Percentiles rank a stretch among this genome's conserved stretches.
Evolutionary conservation across 1,139 yeast genomes (phyloP).

Genomic region (Debaryomyces psychrophilus): DNA sequence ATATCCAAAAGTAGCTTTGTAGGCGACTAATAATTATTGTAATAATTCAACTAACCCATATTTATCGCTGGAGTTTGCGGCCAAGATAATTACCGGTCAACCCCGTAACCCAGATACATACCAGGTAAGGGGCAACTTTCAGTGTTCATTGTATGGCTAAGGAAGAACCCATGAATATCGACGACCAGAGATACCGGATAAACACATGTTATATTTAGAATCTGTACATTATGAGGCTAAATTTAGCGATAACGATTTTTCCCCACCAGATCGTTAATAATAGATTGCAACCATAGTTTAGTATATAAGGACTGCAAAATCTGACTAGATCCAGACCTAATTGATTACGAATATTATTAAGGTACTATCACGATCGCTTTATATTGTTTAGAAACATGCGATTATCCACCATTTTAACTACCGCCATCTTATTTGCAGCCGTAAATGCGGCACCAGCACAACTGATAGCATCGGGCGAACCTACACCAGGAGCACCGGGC

Average conservation of each 20-base stretch:
- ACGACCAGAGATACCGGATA: no score
- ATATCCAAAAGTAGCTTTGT: no score
- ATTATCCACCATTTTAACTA: conserved; percentile 19
- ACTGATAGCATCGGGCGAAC: conserved; percentile 21
- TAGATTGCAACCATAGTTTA: neutral
- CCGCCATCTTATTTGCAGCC: conserved; percentile 16
- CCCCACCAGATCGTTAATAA: neutral
- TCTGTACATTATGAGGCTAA: neutral
- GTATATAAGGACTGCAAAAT: conserved; percentile 1
- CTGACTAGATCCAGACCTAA: neutral
- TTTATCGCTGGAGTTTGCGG: no score
- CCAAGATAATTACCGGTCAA: no score
- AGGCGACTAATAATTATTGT: no score
- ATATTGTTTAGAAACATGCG: conserved; percentile 18
- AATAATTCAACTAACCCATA: no score
- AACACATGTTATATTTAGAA: neutral
- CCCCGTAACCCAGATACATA: no score
- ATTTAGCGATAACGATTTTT: neutral
- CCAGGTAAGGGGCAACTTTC: no score
- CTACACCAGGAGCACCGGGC: conserved; percentile 16
- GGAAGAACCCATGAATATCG: no score
- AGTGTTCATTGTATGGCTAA: no score
- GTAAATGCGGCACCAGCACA: conserved; percentile 26
- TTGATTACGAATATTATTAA: neutral
- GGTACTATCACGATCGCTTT: conserved; percentile 7